phyloP scores from a whole-genome alignment of 495 filamentous ascomycete species.

The Xylaria palmicola region DNA sequence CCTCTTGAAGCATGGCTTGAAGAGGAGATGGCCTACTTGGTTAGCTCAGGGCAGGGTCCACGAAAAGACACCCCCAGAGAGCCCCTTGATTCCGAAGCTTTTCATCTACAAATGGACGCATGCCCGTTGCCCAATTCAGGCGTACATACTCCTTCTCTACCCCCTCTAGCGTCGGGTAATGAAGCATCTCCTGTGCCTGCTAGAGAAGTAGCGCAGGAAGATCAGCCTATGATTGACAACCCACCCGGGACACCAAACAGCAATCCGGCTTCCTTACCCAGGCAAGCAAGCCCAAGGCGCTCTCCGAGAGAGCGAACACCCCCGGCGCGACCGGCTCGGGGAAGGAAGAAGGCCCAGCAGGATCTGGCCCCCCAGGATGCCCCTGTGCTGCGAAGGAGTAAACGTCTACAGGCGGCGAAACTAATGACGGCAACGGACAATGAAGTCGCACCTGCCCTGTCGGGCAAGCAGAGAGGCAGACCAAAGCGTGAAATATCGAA shows the following conservation, averaged over 20 bases:
- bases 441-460: background rate
- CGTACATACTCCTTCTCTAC: too few species aligned
- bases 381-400: background rate
- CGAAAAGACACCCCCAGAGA: too few species aligned
- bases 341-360: too few species aligned
- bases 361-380: background rate
- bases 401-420: background rate
- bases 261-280: background rate
- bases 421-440: background rate
- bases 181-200: too few species aligned
- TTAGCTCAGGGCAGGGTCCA: too few species aligned
- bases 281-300: background rate
- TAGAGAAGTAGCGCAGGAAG: background rate
- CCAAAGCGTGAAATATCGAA: background rate
- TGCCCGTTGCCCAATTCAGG: too few species aligned
- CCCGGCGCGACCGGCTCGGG: background rate
- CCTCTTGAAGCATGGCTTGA: constrained; percentile 5
- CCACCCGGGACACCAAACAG: too few species aligned
- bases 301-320: background rate
- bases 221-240: background rate
- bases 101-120: too few species aligned
- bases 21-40: background rate
- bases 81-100: too few species aligned
- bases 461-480: background rate
- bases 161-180: too few species aligned